Base-by-base conservation (phyloP, 345 rosid species). In the Raphanus raphanistrum region DNA sequence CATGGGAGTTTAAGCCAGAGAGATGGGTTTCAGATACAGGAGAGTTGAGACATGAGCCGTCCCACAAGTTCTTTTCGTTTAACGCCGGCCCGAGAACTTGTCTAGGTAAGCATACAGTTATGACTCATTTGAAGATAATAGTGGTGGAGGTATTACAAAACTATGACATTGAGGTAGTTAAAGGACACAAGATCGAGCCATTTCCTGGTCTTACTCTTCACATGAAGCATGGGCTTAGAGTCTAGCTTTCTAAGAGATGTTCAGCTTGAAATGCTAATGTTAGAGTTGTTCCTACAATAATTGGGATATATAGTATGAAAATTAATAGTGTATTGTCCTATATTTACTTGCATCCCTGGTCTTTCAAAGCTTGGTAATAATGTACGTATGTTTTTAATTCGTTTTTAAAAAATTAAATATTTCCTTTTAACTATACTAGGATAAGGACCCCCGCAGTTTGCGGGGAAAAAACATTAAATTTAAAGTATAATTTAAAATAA, bases 1-100 rank as follows among this genome's bases (percentile, higher is more conserved):
- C 80, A 3, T 1, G 38, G 45, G 66, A 76, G 3, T 80, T 80
- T 28, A 76, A 72, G 54, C 84, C 78, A 12, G 68, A 73, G 81
- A 6, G 83, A 71, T 71, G 75, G 75, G 3, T 71, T 59, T 38
- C 36, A 2, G 57, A 60, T 11, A 29, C 10, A 6, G 66, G 66
- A 61, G 21, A 5, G 2, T 61, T 29, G 8, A 61, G 21, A n/a
- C 66, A 13, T 29, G 66, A 61, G 5, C 66, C 38, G n/a, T 31
- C 66, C 4, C n/a, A 2, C 17, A 61, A 61, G 38, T 61, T 61
- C 8, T 29, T 61, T 6, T 5, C 66, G 11, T 61, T 61, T 31
- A 29, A 61, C 6, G 9, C 66, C 1, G 66, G 66, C 7, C 66
- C 66, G 13, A 61, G 66, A 29, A 61, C 38, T 61, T 61, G 66